Evolutionary conservation across 176 grass and related monocot species (phyloP), one percentile per base, ranked within the genome.

Genomic region (Eragrostis curvula): DNA sequence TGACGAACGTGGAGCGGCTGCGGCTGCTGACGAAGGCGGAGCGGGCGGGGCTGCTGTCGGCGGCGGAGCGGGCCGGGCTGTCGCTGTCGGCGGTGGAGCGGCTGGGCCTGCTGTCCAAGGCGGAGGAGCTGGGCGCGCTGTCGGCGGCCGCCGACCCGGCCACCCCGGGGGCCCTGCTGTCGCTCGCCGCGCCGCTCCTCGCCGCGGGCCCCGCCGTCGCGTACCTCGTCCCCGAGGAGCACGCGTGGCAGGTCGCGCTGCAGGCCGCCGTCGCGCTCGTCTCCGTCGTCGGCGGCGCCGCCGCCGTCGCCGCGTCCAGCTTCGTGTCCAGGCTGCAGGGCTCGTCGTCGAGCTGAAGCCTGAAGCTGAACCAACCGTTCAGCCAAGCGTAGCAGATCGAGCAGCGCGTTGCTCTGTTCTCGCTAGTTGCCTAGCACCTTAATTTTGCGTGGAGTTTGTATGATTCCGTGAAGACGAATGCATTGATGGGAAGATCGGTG

Each of bases 21-120:
- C 90, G 93, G 74, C 93, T 99, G 71, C 87, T 99, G 43, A 96
- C 84, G 25, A 99, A 96, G 83, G 96, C 96, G 57, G 96, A 99
- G 87, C 95, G 95, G 14, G 93, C 96, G 2, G 93, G 96, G 9
- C 82, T 99, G 44, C 93, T 99, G 48, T 93, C 96, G 1, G 87
- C 92, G 3, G 93, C 93, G 7, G 96, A 99, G 88, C 90, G 90
- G 14, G 82, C 92, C 5, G 96, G 93, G 41, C 81, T 99, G 71
- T 99, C 96, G 68, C 93, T 99, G 28, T 91, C 96, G 56, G 50
- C 87, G 17, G 91, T 99, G 73, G 93, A 99, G 84, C 82, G 69
- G 30, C 73, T 99, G 21, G 96, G 96, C 3, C 85, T 99, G 70
- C 84, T 99, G 36, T 96, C 96, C 30, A 99, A 99, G 89, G 93